Evolutionary conservation across 148 eudicot species (phyloP).

Genomic region (Arbutus unedo): DNA sequence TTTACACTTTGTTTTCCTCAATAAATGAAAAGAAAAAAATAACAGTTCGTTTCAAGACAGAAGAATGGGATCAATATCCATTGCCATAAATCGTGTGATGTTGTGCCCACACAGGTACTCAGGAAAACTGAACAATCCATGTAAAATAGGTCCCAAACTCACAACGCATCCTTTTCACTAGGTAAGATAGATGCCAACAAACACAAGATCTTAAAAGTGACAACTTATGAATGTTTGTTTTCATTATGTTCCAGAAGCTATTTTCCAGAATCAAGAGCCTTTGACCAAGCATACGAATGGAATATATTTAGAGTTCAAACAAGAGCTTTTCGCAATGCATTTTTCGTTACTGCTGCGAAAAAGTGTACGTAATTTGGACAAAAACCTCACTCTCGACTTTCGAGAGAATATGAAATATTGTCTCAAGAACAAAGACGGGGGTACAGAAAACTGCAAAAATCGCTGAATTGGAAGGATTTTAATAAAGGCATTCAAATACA

Average conservation of each 20-base stretch:
- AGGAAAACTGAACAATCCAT: neutral
- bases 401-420: neutral
- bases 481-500: conserved; percentile 8
- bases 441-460: neutral
- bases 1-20: neutral
- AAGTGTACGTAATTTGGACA: neutral
- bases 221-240: neutral
- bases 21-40: neutral
- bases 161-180: neutral
- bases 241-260: neutral
- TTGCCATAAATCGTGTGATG: neutral
- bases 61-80: neutral
- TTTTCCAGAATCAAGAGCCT: neutral
- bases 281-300: neutral
- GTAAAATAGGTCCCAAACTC: neutral
- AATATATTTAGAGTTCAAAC: neutral
- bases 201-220: neutral
- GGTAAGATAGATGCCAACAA: neutral
- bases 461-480: conserved; percentile 7
- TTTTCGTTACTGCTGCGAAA: neutral
- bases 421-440: neutral
- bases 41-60: neutral
- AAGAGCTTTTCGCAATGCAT: neutral
- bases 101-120: neutral
- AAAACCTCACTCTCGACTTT: no score